Conservation (phyloP, 2,329 filamentous ascomycete genomes). For the Paracoccidioides lutzii region DNA sequence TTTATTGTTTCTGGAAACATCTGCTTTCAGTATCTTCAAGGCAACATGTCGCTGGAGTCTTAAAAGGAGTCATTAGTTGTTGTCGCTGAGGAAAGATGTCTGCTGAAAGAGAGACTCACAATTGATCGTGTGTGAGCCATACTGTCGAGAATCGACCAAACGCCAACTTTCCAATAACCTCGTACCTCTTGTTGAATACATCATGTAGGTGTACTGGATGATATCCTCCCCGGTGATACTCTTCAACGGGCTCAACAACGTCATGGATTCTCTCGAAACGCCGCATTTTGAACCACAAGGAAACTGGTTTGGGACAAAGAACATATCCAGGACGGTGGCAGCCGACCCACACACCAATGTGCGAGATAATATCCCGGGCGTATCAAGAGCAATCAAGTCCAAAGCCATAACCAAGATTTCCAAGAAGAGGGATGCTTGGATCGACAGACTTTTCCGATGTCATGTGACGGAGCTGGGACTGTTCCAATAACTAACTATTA, state of each 20-base stretch:
- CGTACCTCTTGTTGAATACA: conserved; percentile 13
- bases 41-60: conserved; percentile 13
- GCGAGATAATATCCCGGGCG: too few relatives aligned
- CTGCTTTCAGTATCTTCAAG: conserved; percentile 17
- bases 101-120: conserved; percentile 4
- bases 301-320: background rate
- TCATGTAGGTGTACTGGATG: conserved; percentile 17
- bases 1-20: conserved; percentile 11
- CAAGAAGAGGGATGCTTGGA: background rate
- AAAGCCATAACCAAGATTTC: background rate
- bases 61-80: background rate
- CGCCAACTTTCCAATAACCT: conserved; percentile 12
- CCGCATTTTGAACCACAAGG: conserved; percentile 8
- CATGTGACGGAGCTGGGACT: background rate
- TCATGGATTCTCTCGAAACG: conserved; percentile 15
- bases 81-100: conserved; percentile 4
- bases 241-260: conserved; percentile 15
- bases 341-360: too few relatives aligned
- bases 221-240: conserved; percentile 17
- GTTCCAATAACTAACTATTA: too few relatives aligned
- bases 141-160: conserved; percentile 16
- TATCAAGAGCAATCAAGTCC: too few relatives aligned
- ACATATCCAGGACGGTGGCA: background rate
- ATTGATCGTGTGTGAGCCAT: conserved; percentile 14
- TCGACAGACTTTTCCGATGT: background rate